Evolutionary conservation across 345 rosid genomes (phyloP), one percentile per base, ranked within the genome.

Genomic region (Anacardium occidentale): DNA sequence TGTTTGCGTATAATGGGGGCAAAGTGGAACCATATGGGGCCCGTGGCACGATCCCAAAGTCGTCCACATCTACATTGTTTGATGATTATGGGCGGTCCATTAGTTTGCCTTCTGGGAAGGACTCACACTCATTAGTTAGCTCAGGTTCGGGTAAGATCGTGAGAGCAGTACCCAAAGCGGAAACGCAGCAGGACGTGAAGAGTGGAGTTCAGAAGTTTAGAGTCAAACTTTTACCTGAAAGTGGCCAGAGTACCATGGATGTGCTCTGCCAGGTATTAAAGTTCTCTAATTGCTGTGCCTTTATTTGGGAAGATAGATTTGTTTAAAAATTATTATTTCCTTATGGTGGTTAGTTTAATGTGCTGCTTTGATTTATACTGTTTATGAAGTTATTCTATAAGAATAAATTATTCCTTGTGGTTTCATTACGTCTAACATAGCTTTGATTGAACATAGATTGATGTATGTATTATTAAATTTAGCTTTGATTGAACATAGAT

Each of bases 201-300:
- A 79, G 98, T 72, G 96, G 94, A 75, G 97, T 96, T 25, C 99
- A 88, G 89, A 96, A 96, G 75, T 96, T 91, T 62, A 87, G 99
- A 65, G 99, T 96, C 66, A 96, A 89, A 76, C 71, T 96, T 73
- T 77, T 96, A 83, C 87, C 97, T 53, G 99, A 96, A 79, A 85
- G 87, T 45, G 90, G 96, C 59, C 96, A 90, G 79, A 86, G 89
- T 80, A 89, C 89, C 24, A 88, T 89, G 81, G 99, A 96, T 77
- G 92, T 96, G 22, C 94, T 96, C 81, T 96, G 97, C 77, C 96
- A 96, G 94, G 99, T 95, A 74, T 21, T 10, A 24, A 18, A 21
- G n/a, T 57, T 45, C 1, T 42, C 20, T 48, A 32, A 12, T 57
- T 68, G 64, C 11, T 32, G 32, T 17, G 37, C 37, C 3, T 25